Percentiles rank a stretch among this genome's conserved stretches.
These are phyloP conservation scores for Macrocybe gigantea DNA, from an alignment of 768 basidiomycete species.

Conservation along the genomic window DNA sequence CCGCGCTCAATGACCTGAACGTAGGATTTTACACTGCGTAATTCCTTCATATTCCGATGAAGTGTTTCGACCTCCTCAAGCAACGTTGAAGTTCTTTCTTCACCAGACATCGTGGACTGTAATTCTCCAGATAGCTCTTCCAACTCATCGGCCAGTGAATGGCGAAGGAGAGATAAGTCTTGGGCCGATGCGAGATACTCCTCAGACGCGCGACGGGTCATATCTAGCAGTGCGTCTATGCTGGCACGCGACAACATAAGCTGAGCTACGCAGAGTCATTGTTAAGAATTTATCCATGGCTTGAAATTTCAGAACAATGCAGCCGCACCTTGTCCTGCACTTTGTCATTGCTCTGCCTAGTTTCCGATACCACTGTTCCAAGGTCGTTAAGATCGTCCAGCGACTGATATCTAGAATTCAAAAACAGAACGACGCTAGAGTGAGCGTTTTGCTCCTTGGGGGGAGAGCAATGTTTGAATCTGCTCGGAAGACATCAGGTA, in stretches of 20 bases:
- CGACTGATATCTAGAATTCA: constrained; percentile 44
- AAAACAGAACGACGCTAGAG: constrained; percentile 24
- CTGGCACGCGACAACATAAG: constrained; percentile 45
- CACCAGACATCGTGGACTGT: constrained; percentile 46
- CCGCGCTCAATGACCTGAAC: constrained; percentile 68
- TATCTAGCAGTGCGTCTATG: constrained; percentile 39
- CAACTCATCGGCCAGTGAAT: constrained; percentile 75
- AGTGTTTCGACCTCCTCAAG: constrained; percentile 79
- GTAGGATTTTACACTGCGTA: constrained; percentile 73
- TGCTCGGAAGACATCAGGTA: constrained; percentile 17
- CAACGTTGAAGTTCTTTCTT: constrained; percentile 51
- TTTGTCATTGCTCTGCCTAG: constrained; percentile 31
- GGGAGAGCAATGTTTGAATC: constrained; percentile 43
- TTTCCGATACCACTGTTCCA: constrained; percentile 36
- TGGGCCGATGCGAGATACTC: constrained; percentile 58
- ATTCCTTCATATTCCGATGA: constrained; percentile 70
- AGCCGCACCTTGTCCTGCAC: constrained; percentile 41
- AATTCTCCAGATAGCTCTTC: constrained; percentile 61
- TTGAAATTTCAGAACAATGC: constrained; percentile 6
- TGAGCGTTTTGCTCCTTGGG: constrained; percentile 33
- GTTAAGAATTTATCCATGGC: constrained; percentile 22
- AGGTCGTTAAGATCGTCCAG: constrained; percentile 47
- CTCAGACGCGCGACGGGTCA: constrained; percentile 42
- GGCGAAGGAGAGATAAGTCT: constrained; percentile 69
- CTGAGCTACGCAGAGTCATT: constrained; percentile 45